Conservation (phyloP, 495 filamentous ascomycete species). For the Hypoxylon trugodes region DNA sequence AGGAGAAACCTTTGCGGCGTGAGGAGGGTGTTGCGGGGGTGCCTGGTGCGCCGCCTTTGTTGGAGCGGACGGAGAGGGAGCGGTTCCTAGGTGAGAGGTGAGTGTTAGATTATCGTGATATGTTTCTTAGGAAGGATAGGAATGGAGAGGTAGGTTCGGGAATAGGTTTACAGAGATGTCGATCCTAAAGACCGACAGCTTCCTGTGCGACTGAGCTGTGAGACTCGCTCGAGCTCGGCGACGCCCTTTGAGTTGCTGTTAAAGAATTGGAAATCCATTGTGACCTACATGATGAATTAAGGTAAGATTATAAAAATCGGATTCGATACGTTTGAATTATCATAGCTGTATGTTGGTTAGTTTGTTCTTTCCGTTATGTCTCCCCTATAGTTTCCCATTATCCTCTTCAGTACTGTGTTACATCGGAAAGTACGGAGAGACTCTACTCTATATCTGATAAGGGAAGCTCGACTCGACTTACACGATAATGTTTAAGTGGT, state of each 20-base stretch:
- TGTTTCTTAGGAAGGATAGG: background rate
- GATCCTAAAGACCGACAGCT: slow-evolving; percentile 31
- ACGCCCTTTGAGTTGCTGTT: slow-evolving; percentile 40
- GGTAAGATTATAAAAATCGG: background rate
- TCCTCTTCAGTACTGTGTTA: too few relatives aligned
- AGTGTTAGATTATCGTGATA: slow-evolving; percentile 25
- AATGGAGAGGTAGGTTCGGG: slow-evolving; percentile 8
- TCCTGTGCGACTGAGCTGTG: slow-evolving; percentile 30
- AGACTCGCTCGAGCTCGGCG: slow-evolving; percentile 37
- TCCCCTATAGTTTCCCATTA: too few relatives aligned
- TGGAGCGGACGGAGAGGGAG: slow-evolving; percentile 65
- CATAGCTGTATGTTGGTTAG: slow-evolving; percentile 15
- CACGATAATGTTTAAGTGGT: background rate
- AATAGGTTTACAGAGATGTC: slow-evolving; percentile 43
- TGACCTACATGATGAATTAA: slow-evolving; percentile 43
- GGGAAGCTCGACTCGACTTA: slow-evolving; percentile 2
- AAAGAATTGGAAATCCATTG: slow-evolving; percentile 44
- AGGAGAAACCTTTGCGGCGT: slow-evolving; percentile 65
- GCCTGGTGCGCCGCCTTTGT: slow-evolving; percentile 57
- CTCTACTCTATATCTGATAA: too few relatives aligned
- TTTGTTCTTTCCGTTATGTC: slow-evolving; percentile 35
- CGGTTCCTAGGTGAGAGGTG: slow-evolving; percentile 49
- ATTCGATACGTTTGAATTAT: slow-evolving; percentile 4
- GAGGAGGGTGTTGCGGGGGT: slow-evolving; percentile 23
- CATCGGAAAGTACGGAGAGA: too few relatives aligned